Evolutionary conservation across 108 stramenopile species (phyloP), one percentile per base, ranked within the genome.

Genomic region (Cyclotella atomus): DNA sequence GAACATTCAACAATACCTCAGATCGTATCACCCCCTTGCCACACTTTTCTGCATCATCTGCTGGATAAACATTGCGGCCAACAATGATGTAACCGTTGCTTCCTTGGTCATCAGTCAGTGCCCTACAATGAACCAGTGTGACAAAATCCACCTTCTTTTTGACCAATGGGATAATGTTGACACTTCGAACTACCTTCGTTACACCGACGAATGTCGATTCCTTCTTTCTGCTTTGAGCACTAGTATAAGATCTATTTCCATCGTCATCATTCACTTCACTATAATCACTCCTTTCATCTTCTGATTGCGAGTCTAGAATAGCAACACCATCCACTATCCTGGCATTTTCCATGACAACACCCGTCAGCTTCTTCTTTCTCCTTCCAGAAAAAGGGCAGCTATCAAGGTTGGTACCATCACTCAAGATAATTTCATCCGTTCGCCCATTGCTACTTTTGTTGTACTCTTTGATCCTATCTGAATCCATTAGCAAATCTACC

Each of bases 81-180:
- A 94, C 93, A 61, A 94, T 76, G 30, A 91, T 79, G 70, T 89
- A 94, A 12, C 93, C 93, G 59, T 84, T 72, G 21, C 84, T 85
- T 9, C 88, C 88, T 66, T 77, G 80, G 36, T 84, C 79, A 38
- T 81, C 83, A 0, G 77, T 68, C 49, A 93, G 56, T 73, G 86
- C 82, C 15, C 79, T 84, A 32, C 85, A 91, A 64, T 94, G 90
- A 25, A 90, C 30, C 17, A 94, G 33, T 19, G 85, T 88, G 14
- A 85, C 61, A 36, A 91, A 89, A 21, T 87, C 76, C 20, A 94
- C 43, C 19, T 50, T 69, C 71, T 83, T 90, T 25, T 86, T 76
- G 24, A 93, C 67, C 65, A 94, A 57, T 10, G 92, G 92, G 29
- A 84, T 82, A 46, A 74, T 88, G 25, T 78, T 78, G 44, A 67